A percentile compares a stretch with the other conserved stretches of the same genome.
phyloP scores from a whole-genome alignment of 2,329 filamentous ascomycete genomes.

The Sclerotinia subarctica region DNA sequence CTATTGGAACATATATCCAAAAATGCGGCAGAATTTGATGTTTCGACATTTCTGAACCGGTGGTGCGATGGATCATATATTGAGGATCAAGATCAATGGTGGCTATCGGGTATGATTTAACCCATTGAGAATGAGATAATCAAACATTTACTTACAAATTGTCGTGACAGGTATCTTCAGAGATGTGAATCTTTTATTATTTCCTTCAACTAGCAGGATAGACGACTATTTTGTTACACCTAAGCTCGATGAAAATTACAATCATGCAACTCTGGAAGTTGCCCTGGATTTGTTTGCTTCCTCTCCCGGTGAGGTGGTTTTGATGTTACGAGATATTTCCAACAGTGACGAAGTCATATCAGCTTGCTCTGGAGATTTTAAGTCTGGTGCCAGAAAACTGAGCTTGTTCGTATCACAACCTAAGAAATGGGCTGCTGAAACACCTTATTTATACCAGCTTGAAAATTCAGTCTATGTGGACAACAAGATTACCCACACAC shows the following conservation, averaged over 20 bases:
- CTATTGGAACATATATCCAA: conserved; percentile 41
- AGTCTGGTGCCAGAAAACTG: background rate
- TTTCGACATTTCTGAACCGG: conserved; percentile 50
- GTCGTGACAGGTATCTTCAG: conserved; percentile 55
- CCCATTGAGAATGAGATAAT: background rate
- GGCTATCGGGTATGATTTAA: conserved; percentile 51
- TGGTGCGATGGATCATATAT: conserved; percentile 68
- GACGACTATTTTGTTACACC: conserved; percentile 58
- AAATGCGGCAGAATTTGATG: conserved; percentile 68
- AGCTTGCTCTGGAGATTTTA: background rate
- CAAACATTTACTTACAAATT: background rate
- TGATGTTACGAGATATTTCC: conserved; percentile 22
- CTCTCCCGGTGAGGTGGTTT: conserved; percentile 8
- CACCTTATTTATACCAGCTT: conserved; percentile 58
- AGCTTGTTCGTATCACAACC: conserved; percentile 46
- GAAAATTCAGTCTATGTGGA: conserved; percentile 43
- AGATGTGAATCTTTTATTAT: conserved; percentile 60
- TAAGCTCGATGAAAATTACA: conserved; percentile 50
- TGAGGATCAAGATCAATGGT: conserved; percentile 67
- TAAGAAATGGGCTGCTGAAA: conserved; percentile 67
- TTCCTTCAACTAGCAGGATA: conserved; percentile 50
- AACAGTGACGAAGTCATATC: conserved; percentile 13
- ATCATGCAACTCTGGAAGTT: conserved; percentile 42
- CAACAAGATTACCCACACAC: conserved; percentile 39
- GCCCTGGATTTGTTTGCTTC: conserved; percentile 13